Conservation (phyloP, 129 eudicot species). For the Chrysanthemum makinoi region DNA sequence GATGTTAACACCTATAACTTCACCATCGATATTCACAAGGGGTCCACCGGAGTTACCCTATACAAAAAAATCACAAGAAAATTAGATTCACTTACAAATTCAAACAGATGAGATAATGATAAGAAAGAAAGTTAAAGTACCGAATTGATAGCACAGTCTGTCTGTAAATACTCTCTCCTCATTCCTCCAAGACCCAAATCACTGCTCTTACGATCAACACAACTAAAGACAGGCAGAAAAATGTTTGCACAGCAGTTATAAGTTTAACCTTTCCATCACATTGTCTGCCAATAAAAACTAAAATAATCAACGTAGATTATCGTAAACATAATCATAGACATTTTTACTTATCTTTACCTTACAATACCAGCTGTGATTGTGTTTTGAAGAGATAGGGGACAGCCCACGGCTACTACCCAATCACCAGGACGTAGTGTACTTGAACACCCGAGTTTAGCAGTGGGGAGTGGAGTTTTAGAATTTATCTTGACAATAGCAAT, state of each 20-base stretch:
- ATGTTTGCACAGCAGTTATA: not conserved
- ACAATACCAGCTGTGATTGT: constrained; percentile 91
- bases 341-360: constrained; percentile 43
- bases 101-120: constrained; percentile 16
- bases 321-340: not conserved
- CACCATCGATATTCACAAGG: constrained; percentile 83
- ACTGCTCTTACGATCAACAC: constrained; percentile 97
- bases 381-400: constrained; percentile 92
- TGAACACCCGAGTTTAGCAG: constrained; percentile 85
- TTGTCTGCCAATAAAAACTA: not conserved
- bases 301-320: not conserved
- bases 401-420: constrained; percentile 93
- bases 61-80: constrained; percentile 13
- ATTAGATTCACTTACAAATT: constrained; percentile 6
- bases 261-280: constrained; percentile 2
- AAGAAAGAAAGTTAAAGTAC: constrained; percentile 34
- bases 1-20: constrained; percentile 77
- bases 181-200: constrained; percentile 98
- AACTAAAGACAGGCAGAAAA: constrained; percentile 40
- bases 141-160: constrained; percentile 88
- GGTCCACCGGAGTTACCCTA: constrained; percentile 99
- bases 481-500: constrained; percentile 84
- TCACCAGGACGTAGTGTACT: constrained; percentile 90
- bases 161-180: constrained; percentile 90
- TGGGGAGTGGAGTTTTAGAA: constrained; percentile 82